Evolutionary conservation across 73 alveolate genomes (phyloP), one percentile per base, ranked within the genome.

Genomic region (Uronychia setigera): DNA sequence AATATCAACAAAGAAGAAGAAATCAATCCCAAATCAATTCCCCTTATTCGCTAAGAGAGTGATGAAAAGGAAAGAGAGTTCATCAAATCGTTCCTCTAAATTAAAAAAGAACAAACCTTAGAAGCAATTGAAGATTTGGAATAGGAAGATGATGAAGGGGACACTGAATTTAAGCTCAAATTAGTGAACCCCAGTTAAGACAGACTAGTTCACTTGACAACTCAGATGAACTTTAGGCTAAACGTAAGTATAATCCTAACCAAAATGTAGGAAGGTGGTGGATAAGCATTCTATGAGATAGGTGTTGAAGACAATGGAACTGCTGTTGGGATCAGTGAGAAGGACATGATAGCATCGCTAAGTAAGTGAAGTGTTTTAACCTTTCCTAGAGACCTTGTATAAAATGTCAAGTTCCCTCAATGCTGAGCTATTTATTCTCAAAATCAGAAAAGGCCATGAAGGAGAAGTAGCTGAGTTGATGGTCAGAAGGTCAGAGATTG

Each of bases 291-390:
- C 90, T 98, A 98, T 88, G 78, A 87, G 85, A 91, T 98, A n/a
- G 99, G 99, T 34, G 99, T 98, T 0, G 98, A 95, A 90, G 99
- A 98, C 85, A 88, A 94, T 82, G 99, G 99, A 26, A 88, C 86
- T 84, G 98, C 98, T 1, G 81, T 91, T 46, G 99, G 99, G 32
- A 82, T 98, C 31, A 88, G 91, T n/a, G 81, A 93, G 78, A 93
- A 90, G 78, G 98, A 98, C 74, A 95, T 98, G 98, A 94, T 90
- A 60, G 97, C 92, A 75, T 90, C 99, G 0, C 88, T 97, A 59
- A 60, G 89, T 76, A 76, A 28, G 58, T 25, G 27, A 28, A 13
- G 9, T 11, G 1, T 1, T 28, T 5, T 5, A 76, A 28, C 58
- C 19, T 14, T 67, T 1, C 31, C 13, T 58, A 76, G 93, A 91